Evolutionary conservation across 2,329 filamentous ascomycete genomes (phyloP).

Genomic region (Phialophora expanda): DNA sequence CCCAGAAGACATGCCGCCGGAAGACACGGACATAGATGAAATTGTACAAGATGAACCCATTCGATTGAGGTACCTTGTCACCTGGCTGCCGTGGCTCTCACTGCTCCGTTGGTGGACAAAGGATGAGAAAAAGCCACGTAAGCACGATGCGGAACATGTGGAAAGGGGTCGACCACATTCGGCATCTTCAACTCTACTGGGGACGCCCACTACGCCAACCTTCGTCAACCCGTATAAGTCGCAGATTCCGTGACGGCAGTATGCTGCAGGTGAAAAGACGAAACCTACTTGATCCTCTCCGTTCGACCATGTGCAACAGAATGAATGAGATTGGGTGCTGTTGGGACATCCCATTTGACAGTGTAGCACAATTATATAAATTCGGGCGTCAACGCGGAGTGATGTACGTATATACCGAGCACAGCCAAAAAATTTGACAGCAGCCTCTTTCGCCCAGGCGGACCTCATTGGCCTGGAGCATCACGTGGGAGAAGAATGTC

Average conservation of each 20-base stretch:
- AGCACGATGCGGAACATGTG: conserved; percentile 8
- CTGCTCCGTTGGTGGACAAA: conserved; percentile 25
- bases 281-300: neutral
- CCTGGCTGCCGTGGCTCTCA: conserved; percentile 30
- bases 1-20: conserved; percentile 17
- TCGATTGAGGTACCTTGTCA: conserved; percentile 22
- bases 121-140: conserved; percentile 19
- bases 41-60: conserved; percentile 10
- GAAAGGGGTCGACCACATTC: conserved; percentile 13
- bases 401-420: neutral
- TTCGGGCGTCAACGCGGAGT: neutral
- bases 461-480: neutral
- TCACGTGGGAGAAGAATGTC: neutral
- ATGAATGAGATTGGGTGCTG: neutral
- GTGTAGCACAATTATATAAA: neutral
- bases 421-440: neutral
- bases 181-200: conserved; percentile 14
- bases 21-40: conserved; percentile 23
- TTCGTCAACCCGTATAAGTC: conserved; percentile 19
- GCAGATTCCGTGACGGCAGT: conserved; percentile 6
- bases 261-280: neutral
- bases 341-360: neutral
- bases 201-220: conserved; percentile 12
- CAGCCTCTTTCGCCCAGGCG: neutral
- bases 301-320: neutral